Evolutionary conservation across 2,329 filamentous ascomycete genomes (phyloP).

Genomic region (Ambrosiella beaveri): DNA sequence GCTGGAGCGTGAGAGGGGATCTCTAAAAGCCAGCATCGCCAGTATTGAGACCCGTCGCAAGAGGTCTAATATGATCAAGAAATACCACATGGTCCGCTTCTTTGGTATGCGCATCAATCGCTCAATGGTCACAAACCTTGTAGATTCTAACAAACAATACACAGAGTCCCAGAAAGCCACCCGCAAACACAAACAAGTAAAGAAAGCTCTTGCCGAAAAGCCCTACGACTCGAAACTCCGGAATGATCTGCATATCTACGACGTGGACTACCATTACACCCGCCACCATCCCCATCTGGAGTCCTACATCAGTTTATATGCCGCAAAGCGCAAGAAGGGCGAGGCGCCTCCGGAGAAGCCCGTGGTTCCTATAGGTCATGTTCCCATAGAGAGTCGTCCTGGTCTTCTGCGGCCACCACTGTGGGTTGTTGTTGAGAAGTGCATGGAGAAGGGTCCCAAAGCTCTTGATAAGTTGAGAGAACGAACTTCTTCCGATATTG

Average conservation of each 20-base stretch:
- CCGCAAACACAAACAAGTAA: constrained; percentile 45
- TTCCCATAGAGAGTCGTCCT: constrained; percentile 15
- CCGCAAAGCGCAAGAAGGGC: constrained; percentile 20
- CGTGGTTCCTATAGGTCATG: constrained; percentile 26
- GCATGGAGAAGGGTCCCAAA: constrained; percentile 37
- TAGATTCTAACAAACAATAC: background rate
- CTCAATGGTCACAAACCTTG: background rate
- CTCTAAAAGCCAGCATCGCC: constrained; percentile 46
- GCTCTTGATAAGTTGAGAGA: constrained; percentile 39
- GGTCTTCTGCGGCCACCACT: constrained; percentile 32
- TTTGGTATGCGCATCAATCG: constrained; percentile 43
- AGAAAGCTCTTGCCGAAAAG: constrained; percentile 35
- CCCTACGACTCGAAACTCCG: constrained; percentile 35
- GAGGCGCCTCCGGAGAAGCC: constrained; percentile 22
- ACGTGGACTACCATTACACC: constrained; percentile 62
- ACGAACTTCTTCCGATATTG: constrained; percentile 23
- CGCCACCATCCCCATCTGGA: constrained; percentile 54
- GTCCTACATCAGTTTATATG: constrained; percentile 49
- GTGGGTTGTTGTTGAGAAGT: constrained; percentile 50
- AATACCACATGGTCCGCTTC: constrained; percentile 72
- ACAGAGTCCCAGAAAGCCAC: constrained; percentile 57
- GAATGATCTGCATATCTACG: constrained; percentile 44
- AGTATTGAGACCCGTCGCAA: constrained; percentile 42
- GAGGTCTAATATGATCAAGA: constrained; percentile 52
- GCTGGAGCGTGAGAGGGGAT: constrained; percentile 53